phyloP scores from a whole-genome alignment of 495 filamentous ascomycete species.

The Podospora bellae-mahoneyi region DNA sequence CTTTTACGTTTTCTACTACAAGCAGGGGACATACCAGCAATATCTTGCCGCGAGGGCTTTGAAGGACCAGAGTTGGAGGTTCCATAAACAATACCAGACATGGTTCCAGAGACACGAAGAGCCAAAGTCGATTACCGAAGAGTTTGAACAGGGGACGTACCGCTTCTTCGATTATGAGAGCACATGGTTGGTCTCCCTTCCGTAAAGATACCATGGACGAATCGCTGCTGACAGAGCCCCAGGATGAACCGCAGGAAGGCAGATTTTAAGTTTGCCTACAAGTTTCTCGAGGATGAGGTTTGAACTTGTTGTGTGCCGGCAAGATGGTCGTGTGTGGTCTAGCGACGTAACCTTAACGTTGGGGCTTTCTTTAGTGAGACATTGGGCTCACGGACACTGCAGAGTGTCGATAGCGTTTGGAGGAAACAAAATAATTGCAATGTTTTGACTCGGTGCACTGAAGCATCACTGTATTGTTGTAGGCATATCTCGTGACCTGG shows the following conservation, averaged over 20 bases:
- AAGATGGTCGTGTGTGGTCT: neutral
- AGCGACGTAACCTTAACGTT: neutral
- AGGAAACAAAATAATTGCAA: neutral
- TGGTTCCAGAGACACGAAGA: constrained; percentile 99
- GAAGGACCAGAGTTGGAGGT: constrained; percentile 96
- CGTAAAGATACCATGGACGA: neutral
- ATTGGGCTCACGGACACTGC: neutral
- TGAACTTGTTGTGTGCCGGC: neutral
- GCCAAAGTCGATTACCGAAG: constrained; percentile 96
- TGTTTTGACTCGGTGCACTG: neutral
- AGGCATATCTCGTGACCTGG: neutral
- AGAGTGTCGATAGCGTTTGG: neutral
- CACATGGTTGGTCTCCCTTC: constrained; percentile 73
- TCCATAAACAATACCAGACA: constrained; percentile 99
- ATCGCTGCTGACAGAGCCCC: constrained; percentile 3
- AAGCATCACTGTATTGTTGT: neutral
- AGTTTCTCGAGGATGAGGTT: constrained; percentile 54
- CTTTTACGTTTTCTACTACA: constrained; percentile 99
- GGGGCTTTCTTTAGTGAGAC: neutral
- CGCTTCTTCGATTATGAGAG: constrained; percentile 99
- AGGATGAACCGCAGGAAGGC: constrained; percentile 99
- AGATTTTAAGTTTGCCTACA: constrained; percentile 98
- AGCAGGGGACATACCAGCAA: constrained; percentile 92
- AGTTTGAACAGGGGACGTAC: constrained; percentile 97
- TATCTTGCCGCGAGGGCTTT: constrained; percentile 93